Evolutionary conservation across 495 filamentous ascomycete species (phyloP).

Genomic region (Lophiostoma macrostomum): DNA sequence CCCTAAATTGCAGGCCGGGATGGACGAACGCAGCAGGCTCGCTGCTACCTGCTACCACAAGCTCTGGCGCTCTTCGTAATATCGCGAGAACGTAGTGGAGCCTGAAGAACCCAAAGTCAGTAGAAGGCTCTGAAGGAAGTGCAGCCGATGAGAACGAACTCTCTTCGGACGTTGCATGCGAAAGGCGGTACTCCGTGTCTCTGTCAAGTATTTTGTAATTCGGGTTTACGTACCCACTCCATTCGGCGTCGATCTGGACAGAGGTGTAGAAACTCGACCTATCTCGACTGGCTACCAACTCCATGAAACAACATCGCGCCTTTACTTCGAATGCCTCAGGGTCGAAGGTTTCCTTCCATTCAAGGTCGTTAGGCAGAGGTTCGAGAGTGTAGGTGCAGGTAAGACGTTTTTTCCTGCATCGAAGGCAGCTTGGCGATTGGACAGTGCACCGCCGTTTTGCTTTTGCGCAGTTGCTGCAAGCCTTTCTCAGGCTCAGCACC

Average conservation of each 20-base stretch:
- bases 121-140: too few species aligned
- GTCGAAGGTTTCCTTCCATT: not conserved
- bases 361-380: not conserved
- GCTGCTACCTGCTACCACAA: not conserved
- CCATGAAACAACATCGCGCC: not conserved
- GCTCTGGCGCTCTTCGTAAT: not conserved
- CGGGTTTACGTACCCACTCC: too few species aligned
- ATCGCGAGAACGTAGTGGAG: not conserved
- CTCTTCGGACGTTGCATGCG: too few species aligned
- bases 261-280: not conserved
- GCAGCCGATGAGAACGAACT: too few species aligned
- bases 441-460: not conserved
- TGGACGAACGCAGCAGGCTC: too few species aligned
- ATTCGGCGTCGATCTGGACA: not conserved
- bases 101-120: too few species aligned
- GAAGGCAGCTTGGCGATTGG: not conserved
- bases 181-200: too few species aligned
- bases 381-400: not conserved
- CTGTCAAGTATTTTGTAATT: too few species aligned
- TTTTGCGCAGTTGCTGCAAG: not conserved
- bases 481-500: not conserved
- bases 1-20: not conserved
- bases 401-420: not conserved
- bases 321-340: not conserved
- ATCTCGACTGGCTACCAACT: not conserved